phyloP scores from a whole-genome alignment of 108 stramenopile species.

The Nitzschia inconspicua region DNA sequence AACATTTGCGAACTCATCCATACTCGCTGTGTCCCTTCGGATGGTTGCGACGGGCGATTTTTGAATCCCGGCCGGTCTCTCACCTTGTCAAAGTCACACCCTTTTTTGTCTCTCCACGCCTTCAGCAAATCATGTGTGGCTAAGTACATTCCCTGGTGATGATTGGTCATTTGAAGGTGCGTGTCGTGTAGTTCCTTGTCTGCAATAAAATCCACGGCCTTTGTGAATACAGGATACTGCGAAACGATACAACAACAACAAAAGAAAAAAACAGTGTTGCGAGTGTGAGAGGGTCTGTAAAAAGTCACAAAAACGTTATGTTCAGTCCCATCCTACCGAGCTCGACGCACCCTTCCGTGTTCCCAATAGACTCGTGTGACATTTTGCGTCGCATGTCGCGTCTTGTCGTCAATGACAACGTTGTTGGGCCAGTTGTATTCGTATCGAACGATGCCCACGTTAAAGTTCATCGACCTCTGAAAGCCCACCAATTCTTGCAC shows the following conservation, averaged over 20 bases:
- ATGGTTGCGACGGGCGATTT: constrained; percentile 56
- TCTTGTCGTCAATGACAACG: constrained; percentile 81
- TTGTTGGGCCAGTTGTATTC: constrained; percentile 86
- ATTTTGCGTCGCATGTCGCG: constrained; percentile 78
- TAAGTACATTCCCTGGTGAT: constrained; percentile 89
- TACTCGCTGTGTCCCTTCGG: constrained; percentile 80
- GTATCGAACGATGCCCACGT: constrained; percentile 86
- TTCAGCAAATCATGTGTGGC: constrained; percentile 61
- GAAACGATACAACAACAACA: not conserved
- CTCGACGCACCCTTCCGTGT: constrained; percentile 37
- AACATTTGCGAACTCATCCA: constrained; percentile 87
- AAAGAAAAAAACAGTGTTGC: not conserved
- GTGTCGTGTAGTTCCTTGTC: constrained; percentile 34
- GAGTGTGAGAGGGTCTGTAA: not conserved
- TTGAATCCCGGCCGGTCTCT: constrained; percentile 61
- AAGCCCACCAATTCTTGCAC: constrained; percentile 46
- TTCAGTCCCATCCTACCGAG: too few species aligned
- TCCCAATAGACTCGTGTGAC: constrained; percentile 88
- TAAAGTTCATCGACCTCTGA: constrained; percentile 46
- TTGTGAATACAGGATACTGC: constrained; percentile 39
- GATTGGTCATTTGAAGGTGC: constrained; percentile 72
- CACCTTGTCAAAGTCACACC: constrained; percentile 65
- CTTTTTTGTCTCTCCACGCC: constrained; percentile 64
- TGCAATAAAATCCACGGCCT: constrained; percentile 45
- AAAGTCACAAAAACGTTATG: not conserved